A percentile compares a stretch with the other conserved stretches of the same genome.
phyloP scores from a whole-genome alignment of 1,284 basidiomycete species.

The Melampsora americana region DNA sequence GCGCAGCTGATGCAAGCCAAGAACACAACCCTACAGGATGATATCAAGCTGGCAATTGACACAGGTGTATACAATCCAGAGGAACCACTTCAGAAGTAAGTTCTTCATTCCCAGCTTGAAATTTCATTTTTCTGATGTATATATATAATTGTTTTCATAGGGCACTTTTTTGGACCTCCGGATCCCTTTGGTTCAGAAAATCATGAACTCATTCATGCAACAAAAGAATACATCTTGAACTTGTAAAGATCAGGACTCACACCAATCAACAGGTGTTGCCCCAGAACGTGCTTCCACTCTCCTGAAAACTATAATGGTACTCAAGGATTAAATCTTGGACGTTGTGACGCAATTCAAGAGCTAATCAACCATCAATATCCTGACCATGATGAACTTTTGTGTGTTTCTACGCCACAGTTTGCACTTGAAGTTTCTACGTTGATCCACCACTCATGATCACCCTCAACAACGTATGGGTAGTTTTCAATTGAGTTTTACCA shows the following conservation, averaged over 20 bases:
- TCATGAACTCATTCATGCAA: neutral
- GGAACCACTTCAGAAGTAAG: neutral
- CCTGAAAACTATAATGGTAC: neutral
- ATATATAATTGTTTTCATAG: neutral
- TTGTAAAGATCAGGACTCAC: neutral
- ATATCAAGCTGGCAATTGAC: too few species aligned
- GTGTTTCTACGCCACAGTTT: neutral
- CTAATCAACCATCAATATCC: neutral
- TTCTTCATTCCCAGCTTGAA: too few species aligned
- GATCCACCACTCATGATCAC: neutral
- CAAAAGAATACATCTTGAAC: neutral
- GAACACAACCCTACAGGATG: too few species aligned
- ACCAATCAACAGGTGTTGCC: neutral
- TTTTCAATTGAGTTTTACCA: too few species aligned
- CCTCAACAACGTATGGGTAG: neutral
- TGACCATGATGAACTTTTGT: neutral
- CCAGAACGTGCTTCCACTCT: neutral
- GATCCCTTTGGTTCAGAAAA: neutral
- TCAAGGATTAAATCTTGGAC: neutral
- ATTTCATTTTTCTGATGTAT: neutral
- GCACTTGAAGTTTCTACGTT: neutral
- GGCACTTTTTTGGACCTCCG: too few species aligned
- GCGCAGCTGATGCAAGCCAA: too few species aligned
- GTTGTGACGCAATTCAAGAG: neutral
- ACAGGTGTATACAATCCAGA: too few species aligned